Evolutionary conservation across 2,329 filamentous ascomycete genomes (phyloP), one percentile per base, ranked within the genome.

Genomic region (Verticillium dahliae): DNA sequence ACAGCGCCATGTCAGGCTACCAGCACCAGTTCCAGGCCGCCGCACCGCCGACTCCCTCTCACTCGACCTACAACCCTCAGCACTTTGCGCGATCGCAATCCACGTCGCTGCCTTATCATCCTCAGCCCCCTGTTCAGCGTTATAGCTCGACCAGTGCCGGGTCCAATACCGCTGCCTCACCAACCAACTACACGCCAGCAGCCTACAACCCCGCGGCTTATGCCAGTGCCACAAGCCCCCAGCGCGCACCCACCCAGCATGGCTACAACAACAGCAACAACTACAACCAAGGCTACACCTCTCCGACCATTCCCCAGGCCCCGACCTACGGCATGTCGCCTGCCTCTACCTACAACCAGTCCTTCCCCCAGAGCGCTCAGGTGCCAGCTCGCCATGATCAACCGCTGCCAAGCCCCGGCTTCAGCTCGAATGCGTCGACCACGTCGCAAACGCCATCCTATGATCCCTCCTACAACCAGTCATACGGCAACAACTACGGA

Each of bases 41-140:
- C 62, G 69, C 78, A 63, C 75, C 81, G 65, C 73, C 80, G 27
- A 78, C 80, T 7, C 75, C 80, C 15, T 75, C 77, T 33, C 77
- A 79, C 57, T 69, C 79, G 27, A 73, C 83, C 54, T 94, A 93
- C 74, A 94, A 93, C 70, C 90, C 91, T 1, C 84, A 89, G 71
- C 78, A 81, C 41, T 94, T 85, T 71, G 78, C 76, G 61, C 78
- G 82, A 60, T 79, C 82, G 38, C 82, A 83, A 62, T 84, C 83
- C 31, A 78, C 78, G n/a, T 75, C 76, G 52, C 67, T 83, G 34
- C 80, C 82, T 11, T 81, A 82, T 65, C 81, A 79, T 61, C 79
- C 77, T 63, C 77, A 76, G 64, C 74, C 75, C 33, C 65, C 71
- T 11, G 66, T 72, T 56, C 58, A 59, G 33, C 75, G 77, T 66